These are phyloP conservation scores for Chalciporus piperatus DNA, from an alignment of 768 basidiomycete genomes.

Conservation along the genomic window DNA sequence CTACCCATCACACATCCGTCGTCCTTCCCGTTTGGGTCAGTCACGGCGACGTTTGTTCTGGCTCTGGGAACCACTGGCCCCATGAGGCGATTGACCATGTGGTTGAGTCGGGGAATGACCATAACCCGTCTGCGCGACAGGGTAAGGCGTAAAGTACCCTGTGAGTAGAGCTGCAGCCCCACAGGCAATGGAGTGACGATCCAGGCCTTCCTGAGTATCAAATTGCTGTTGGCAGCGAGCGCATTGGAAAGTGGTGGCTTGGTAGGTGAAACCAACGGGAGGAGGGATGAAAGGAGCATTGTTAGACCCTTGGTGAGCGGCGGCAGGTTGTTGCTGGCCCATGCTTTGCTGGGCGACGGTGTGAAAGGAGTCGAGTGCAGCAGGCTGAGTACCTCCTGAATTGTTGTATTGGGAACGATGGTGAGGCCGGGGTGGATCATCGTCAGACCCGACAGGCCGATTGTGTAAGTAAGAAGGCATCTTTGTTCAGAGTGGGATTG, in stretches of 20 bases:
- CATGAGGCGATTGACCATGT: background rate
- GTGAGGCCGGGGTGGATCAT: background rate
- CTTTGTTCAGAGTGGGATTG: background rate
- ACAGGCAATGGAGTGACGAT: constrained; percentile 12
- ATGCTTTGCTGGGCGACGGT: background rate
- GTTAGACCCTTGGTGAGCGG: background rate
- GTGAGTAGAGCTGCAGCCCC: constrained; percentile 12
- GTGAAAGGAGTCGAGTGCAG: background rate
- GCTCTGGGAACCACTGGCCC: background rate
- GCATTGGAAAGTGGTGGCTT: constrained; percentile 1
- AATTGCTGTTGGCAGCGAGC: constrained; percentile 13
- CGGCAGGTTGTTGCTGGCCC: background rate
- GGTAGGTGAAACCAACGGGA: background rate
- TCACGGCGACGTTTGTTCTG: background rate
- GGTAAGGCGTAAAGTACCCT: constrained; percentile 12
- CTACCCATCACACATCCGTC: background rate
- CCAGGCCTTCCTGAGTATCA: constrained; percentile 6
- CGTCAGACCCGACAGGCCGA: background rate
- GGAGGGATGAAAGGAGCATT: constrained; percentile 2
- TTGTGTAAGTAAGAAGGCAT: constrained; percentile 11
- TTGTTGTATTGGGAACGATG: background rate
- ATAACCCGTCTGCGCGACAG: background rate
- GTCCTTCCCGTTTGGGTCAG: background rate
- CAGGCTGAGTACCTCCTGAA: background rate
- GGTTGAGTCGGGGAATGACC: background rate